Conservation (phyloP, 139 green algal species). For the Chlamydomonas asymmetrica region DNA sequence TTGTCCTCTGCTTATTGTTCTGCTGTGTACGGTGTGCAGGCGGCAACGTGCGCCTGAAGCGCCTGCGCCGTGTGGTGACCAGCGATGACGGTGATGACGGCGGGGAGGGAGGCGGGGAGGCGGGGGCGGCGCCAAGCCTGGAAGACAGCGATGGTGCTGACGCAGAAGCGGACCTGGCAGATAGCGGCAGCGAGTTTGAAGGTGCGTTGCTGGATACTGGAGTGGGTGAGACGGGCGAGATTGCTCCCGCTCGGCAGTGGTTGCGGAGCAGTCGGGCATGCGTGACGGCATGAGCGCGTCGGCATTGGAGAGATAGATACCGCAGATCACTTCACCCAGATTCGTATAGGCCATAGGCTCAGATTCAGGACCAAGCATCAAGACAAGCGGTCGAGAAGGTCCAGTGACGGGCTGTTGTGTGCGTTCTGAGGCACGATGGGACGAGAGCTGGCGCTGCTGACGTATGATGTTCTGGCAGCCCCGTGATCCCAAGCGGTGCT, state of each 20-base stretch:
- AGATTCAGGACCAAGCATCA: no score
- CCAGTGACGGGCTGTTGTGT: no score
- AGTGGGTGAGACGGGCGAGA: not conserved
- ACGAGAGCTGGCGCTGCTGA: no score
- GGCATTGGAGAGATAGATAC: not conserved
- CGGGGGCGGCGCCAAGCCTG: conserved; percentile 9
- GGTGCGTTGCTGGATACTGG: conserved; percentile 1
- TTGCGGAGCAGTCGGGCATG: not conserved
- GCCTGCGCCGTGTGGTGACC: not conserved
- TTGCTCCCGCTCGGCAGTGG: not conserved
- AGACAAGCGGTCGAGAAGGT: no score
- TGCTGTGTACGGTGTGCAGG: not conserved
- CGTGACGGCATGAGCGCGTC: not conserved
- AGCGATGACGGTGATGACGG: not conserved
- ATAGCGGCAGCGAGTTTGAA: conserved; percentile 29
- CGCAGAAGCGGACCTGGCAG: conserved; percentile 20
- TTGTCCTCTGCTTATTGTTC: no score
- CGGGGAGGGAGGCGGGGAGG: conserved; percentile 9
- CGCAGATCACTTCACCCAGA: not conserved
- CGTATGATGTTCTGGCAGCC: not conserved
- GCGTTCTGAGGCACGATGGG: no score
- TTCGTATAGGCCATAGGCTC: no score
- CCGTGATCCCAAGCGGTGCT: not conserved
- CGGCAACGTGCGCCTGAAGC: not conserved
- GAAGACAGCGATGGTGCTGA: conserved; percentile 28